These are phyloP conservation scores for Endotrypanum monterogeii DNA, from an alignment of 208 protist species.

Conservation along the genomic window DNA sequence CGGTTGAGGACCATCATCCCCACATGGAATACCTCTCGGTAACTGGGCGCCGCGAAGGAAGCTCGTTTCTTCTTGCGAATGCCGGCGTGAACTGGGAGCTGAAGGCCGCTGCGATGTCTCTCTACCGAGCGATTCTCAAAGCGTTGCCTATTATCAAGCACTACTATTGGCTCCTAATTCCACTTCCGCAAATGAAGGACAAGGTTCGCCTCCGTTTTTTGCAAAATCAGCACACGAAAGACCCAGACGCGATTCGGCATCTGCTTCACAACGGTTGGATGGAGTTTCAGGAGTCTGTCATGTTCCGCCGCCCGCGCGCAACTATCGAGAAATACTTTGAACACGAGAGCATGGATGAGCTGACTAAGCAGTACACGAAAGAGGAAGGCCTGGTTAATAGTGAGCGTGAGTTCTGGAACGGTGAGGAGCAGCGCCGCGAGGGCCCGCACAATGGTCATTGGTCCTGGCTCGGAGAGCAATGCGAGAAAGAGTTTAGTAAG, in stretches of 20 bases:
- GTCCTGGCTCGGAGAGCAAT: slow-evolving; percentile 83
- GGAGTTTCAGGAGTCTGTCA: slow-evolving; percentile 85
- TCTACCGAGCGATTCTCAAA: slow-evolving; percentile 86
- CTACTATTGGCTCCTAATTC: slow-evolving; percentile 83
- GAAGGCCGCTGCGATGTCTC: slow-evolving; percentile 66
- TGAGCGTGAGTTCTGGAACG: slow-evolving; percentile 86
- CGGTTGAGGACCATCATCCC: slow-evolving; percentile 84
- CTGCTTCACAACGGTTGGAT: slow-evolving; percentile 89
- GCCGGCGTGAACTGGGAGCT: slow-evolving; percentile 76
- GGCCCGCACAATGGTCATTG: slow-evolving; percentile 88
- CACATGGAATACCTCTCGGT: slow-evolving; percentile 69
- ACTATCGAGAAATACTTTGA: slow-evolving; percentile 87
- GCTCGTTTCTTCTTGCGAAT: slow-evolving; percentile 61
- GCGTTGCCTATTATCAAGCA: slow-evolving; percentile 86
- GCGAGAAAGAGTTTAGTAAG: slow-evolving; percentile 81
- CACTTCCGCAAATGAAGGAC: slow-evolving; percentile 81
- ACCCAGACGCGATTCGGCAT: slow-evolving; percentile 87
- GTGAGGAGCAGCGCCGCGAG: slow-evolving; percentile 84
- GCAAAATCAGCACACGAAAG: slow-evolving; percentile 87
- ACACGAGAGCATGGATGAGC: slow-evolving; percentile 68
- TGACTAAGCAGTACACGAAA: slow-evolving; percentile 68
- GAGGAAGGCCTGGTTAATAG: slow-evolving; percentile 80
- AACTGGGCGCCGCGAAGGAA: slow-evolving; percentile 84
- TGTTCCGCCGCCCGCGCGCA: slow-evolving; percentile 76
- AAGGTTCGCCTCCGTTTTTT: slow-evolving; percentile 83